phyloP scores from a whole-genome alignment of 1,284 basidiomycete species.

The Pyrrhoderma lamaoense region DNA sequence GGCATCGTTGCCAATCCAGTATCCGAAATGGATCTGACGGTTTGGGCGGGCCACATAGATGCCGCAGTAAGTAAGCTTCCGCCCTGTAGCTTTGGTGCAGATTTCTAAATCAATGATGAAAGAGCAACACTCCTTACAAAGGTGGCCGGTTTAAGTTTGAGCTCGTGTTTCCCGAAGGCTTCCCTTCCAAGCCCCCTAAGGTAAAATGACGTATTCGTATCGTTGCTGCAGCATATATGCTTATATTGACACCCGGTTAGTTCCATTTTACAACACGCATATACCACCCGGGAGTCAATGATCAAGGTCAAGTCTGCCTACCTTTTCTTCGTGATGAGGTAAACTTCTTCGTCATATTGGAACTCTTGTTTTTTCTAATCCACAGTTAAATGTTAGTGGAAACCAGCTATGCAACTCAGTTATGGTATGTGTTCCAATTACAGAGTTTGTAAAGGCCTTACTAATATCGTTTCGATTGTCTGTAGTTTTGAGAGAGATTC shows the following conservation, averaged over 20 bases:
- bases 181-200: slow-evolving; percentile 85
- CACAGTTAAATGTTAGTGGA: slow-evolving; percentile 58
- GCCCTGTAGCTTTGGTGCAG: no score
- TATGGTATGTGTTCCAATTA: slow-evolving; percentile 21
- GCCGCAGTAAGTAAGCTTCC: slow-evolving; percentile 73
- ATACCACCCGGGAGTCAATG: slow-evolving; percentile 90
- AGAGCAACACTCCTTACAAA: slow-evolving; percentile 53
- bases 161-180: slow-evolving; percentile 60
- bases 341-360: slow-evolving; percentile 25
- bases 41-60: slow-evolving; percentile 74
- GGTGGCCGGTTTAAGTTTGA: slow-evolving; percentile 76
- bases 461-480: not conserved
- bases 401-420: slow-evolving; percentile 73
- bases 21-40: slow-evolving; percentile 62
- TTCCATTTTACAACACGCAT: slow-evolving; percentile 83
- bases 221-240: slow-evolving; percentile 19
- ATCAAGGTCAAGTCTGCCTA: slow-evolving; percentile 80
- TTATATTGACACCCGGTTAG: slow-evolving; percentile 32
- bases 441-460: slow-evolving; percentile 7
- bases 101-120: no score
- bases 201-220: slow-evolving; percentile 32
- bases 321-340: slow-evolving; percentile 79
- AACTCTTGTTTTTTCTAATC: not conserved
- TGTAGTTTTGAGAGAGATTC: slow-evolving; percentile 69
- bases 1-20: not conserved